phyloP scores from a whole-genome alignment of 345 rosid genomes.

The Ricinus communis region DNA sequence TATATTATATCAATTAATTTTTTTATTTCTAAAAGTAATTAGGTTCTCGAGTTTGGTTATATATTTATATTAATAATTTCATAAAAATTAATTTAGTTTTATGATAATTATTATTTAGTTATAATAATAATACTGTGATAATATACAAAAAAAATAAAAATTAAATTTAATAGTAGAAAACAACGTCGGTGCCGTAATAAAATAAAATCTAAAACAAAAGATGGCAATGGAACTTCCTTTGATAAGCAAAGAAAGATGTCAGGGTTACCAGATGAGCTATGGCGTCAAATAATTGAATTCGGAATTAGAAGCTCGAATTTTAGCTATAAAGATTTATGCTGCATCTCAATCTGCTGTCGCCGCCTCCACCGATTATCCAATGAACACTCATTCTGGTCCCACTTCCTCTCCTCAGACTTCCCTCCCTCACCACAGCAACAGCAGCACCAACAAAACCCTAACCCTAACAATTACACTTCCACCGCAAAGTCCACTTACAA shows the following conservation, averaged over 20 bases:
- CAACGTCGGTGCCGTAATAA: no score
- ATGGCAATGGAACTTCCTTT: no score
- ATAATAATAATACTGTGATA: no score
- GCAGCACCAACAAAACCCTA: slow-evolving; percentile 6
- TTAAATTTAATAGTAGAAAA: no score
- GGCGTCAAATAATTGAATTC: slow-evolving; percentile 62
- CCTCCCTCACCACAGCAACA: slow-evolving; percentile 27
- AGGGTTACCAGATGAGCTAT: slow-evolving; percentile 69
- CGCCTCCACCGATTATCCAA: slow-evolving; percentile 64
- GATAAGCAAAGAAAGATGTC: slow-evolving; percentile 25
- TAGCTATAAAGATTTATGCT: slow-evolving; percentile 66
- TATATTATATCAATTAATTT: no score
- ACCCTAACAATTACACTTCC: slow-evolving; percentile 23
- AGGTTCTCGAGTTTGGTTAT: no score
- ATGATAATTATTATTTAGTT: no score
- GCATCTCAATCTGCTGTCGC: slow-evolving; percentile 72
- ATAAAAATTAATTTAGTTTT: no score
- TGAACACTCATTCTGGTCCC: slow-evolving; percentile 68
- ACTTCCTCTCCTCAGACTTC: slow-evolving; percentile 51
- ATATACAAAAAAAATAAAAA: no score
- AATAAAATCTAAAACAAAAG: no score
- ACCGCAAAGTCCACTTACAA: slow-evolving; percentile 46
- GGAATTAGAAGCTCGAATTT: slow-evolving; percentile 48
- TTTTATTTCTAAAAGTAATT: no score
- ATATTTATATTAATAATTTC: no score